Conservation (phyloP, 148 eudicot genomes). For the Tetragonia tetragonoides region DNA sequence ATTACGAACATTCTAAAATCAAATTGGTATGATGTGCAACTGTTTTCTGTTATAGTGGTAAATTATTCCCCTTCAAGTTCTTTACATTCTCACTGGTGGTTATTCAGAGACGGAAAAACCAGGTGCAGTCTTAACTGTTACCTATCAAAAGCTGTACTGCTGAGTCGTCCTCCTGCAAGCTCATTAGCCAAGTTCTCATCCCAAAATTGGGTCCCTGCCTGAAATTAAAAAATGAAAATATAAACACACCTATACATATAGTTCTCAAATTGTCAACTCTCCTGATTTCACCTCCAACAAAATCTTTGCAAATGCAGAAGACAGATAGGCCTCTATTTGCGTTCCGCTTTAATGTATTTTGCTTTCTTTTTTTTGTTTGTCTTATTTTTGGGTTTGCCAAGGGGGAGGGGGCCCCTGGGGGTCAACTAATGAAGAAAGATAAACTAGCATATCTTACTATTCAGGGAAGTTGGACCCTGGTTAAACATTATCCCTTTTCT, state of each 20-base stretch:
- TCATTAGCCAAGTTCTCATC: slow-evolving; percentile 87
- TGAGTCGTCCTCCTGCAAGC: slow-evolving; percentile 78
- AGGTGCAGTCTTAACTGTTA: slow-evolving; percentile 21
- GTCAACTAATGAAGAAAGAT: not conserved
- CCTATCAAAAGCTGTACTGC: slow-evolving; percentile 93
- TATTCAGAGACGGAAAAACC: not conserved
- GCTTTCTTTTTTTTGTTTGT: no score
- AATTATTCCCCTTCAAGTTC: not conserved
- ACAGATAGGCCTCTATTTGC: no score
- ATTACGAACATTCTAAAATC: no score
- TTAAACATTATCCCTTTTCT: no score
- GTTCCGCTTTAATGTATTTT: no score
- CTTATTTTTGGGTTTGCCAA: no score
- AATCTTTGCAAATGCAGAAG: not conserved
- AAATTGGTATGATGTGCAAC: not conserved
- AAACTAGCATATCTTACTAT: not conserved
- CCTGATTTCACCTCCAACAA: not conserved
- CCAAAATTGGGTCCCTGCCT: slow-evolving; percentile 99
- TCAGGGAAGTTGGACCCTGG: not conserved
- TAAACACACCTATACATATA: not conserved
- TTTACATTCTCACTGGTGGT: not conserved
- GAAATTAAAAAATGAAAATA: slow-evolving; percentile 5
- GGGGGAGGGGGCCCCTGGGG: no score
- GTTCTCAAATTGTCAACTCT: not conserved
- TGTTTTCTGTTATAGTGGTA: not conserved